Conservation (phyloP, 768 basidiomycete genomes). For the Lentinula sp. region DNA sequence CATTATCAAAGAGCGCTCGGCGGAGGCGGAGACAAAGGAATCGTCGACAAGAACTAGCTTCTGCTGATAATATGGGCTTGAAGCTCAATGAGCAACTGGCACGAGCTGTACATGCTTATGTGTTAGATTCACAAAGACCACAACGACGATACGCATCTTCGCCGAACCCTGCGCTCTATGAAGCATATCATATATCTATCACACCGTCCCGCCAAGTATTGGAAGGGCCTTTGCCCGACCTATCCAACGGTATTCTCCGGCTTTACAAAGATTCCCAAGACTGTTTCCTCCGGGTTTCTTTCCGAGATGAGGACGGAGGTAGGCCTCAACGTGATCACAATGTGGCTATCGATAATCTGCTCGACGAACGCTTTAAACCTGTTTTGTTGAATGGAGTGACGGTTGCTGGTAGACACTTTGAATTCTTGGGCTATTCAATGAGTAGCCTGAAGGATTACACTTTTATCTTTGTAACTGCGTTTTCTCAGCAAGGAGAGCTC, state of each 20-base stretch:
- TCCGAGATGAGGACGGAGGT: conserved; percentile 40
- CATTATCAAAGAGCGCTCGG: not conserved
- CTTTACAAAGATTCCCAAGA: conserved; percentile 18
- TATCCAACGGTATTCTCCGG: conserved; percentile 1
- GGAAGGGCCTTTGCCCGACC: conserved; percentile 4
- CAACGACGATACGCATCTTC: not conserved
- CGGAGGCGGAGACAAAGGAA: not conserved
- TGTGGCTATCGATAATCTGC: conserved; percentile 22
- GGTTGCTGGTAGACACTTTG: conserved; percentile 37
- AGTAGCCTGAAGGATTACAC: conserved; percentile 45
- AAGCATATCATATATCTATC: conserved; percentile 1
- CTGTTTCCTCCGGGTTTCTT: conserved; percentile 41
- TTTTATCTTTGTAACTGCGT: conserved; percentile 42
- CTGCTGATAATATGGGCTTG: not conserved
- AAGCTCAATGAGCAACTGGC: not conserved
- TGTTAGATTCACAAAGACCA: not conserved
- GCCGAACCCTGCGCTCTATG: not conserved
- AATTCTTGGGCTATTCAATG: conserved; percentile 49
- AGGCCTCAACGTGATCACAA: conserved; percentile 26
- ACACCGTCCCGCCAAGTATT: conserved; percentile 2
- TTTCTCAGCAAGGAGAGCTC: conserved; percentile 11
- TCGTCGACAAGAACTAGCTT: not conserved
- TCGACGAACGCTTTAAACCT: conserved; percentile 27
- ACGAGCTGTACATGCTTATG: not conserved
- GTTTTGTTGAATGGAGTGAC: conserved; percentile 24